Evolutionary conservation across 768 basidiomycete species (phyloP), one percentile per base, ranked within the genome.

Genomic region (Lyophyllum semitale): DNA sequence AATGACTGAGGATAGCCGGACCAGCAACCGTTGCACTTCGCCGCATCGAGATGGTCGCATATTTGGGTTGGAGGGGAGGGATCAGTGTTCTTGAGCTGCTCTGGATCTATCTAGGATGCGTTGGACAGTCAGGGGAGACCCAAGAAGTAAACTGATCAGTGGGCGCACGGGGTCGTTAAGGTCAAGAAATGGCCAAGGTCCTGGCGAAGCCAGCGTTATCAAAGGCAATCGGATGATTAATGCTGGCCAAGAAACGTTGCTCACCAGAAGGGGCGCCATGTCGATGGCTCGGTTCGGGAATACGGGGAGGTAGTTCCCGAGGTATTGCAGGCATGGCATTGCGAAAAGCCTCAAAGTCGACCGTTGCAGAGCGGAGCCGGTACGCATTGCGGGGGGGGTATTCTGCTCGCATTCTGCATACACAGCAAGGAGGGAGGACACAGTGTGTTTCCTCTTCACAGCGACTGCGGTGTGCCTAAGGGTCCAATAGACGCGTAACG

Each of bases 1-100:
- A 76, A 66, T 1, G 77, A 75, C 54, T 81, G 77, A 0, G 84
- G 83, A 59, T 84, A 84, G 54, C 71, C 50, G 57, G 60, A 66
- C 71, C 69, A 72, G 59, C 71, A 71, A 25, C 58, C 35, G 17
- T 65, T 63, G 47, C 70, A 69, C 1, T 51, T 58, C 1, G 40
- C 50, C 4, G 53, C 51, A 40, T 68, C 57, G 6, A 48, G 44
- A 41, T 72, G 70, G 6, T 63, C 58, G 54, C 71, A 71, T 13
- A 58, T 63, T 42, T 29, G 50, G 41, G 48, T 49, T 4, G 54
- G 51, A 23, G 48, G 48, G 17, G 46, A 23, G 8, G 59, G 49
- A 23, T 49, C 41, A 29, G 47, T 57, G 46, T 68, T 60, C 42
- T 58, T 56, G 22, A 69, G 65, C 37, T 67, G 62, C n/a, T 45